A percentile compares a stretch with the other conserved stretches of the same genome.
These are phyloP conservation scores for Apiospora hydei DNA, from an alignment of 2,329 filamentous ascomycete genomes.

Conservation along the genomic window DNA sequence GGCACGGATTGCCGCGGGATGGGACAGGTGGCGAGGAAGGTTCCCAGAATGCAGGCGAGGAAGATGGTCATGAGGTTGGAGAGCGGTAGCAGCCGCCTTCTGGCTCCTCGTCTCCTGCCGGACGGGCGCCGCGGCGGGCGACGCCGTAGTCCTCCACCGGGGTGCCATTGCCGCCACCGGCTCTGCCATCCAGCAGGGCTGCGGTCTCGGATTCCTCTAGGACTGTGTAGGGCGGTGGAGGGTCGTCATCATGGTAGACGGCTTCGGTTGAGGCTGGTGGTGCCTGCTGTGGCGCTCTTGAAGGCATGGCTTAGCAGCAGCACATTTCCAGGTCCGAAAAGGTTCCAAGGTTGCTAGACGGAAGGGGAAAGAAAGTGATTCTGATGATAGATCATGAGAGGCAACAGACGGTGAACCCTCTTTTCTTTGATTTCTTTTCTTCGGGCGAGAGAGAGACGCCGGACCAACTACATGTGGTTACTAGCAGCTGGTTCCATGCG, in stretches of 20 bases:
- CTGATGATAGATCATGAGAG: neutral
- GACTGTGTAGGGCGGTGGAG: slow-evolving; percentile 2
- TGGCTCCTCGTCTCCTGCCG: neutral
- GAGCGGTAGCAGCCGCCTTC: neutral
- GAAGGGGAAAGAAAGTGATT: neutral
- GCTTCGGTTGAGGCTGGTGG: slow-evolving; percentile 3
- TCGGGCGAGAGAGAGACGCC: neutral
- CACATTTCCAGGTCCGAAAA: neutral
- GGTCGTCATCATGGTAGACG: slow-evolving; percentile 7
- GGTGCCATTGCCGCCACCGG: neutral
- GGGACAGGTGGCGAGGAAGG: slow-evolving; percentile 20
- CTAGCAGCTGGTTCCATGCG: neutral
- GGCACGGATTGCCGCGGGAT: neutral
- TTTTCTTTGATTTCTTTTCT: neutral
- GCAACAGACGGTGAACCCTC: neutral
- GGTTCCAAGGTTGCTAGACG: neutral
- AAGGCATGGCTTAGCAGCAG: slow-evolving; percentile 1
- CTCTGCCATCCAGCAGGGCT: neutral
- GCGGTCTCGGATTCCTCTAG: neutral
- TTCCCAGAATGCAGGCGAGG: neutral
- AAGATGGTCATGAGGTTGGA: slow-evolving; percentile 20
- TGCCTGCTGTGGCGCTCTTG: neutral
- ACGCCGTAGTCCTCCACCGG: neutral
- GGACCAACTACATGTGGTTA: neutral
- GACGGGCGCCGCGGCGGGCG: neutral